These are phyloP conservation scores for Diaporthe eres DNA, from an alignment of 2,329 filamentous ascomycete species.

Conservation along the genomic window DNA sequence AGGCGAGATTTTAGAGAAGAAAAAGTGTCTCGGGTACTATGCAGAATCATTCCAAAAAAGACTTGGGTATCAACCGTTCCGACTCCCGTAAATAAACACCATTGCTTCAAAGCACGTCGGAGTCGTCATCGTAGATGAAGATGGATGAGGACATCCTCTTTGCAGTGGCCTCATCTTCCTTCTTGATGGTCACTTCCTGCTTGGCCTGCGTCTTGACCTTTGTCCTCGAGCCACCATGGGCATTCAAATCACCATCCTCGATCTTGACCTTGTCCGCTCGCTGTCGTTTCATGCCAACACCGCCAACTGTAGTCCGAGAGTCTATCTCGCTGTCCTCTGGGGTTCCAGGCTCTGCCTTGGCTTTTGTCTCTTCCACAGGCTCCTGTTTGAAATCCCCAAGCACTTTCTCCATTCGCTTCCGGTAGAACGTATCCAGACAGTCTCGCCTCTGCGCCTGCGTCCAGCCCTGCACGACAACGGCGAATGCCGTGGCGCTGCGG, in stretches of 20 bases:
- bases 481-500: slow-evolving; percentile 84
- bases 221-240: neutral
- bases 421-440: slow-evolving; percentile 86
- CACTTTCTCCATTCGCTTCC: slow-evolving; percentile 70
- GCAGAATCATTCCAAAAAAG: neutral
- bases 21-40: neutral
- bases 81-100: neutral
- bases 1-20: neutral
- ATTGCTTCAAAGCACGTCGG: slow-evolving; percentile 39
- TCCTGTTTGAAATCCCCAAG: slow-evolving; percentile 47
- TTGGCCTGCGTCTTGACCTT: slow-evolving; percentile 18
- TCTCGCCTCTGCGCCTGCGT: slow-evolving; percentile 85
- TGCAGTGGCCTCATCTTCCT: slow-evolving; percentile 1
- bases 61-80: slow-evolving; percentile 38
- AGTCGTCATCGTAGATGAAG: slow-evolving; percentile 40
- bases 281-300: slow-evolving; percentile 10
- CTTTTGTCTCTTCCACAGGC: slow-evolving; percentile 41
- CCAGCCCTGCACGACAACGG: slow-evolving; percentile 90
- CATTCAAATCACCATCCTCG: slow-evolving; percentile 35
- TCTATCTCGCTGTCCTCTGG: slow-evolving; percentile 34
- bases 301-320: slow-evolving; percentile 8
- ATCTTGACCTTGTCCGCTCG: slow-evolving; percentile 44
- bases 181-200: neutral
- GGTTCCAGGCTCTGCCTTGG: slow-evolving; percentile 9
- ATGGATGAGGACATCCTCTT: slow-evolving; percentile 36